These are phyloP conservation scores for Mallotus nudiflorus DNA, from an alignment of 345 rosid species.

Conservation along the genomic window DNA sequence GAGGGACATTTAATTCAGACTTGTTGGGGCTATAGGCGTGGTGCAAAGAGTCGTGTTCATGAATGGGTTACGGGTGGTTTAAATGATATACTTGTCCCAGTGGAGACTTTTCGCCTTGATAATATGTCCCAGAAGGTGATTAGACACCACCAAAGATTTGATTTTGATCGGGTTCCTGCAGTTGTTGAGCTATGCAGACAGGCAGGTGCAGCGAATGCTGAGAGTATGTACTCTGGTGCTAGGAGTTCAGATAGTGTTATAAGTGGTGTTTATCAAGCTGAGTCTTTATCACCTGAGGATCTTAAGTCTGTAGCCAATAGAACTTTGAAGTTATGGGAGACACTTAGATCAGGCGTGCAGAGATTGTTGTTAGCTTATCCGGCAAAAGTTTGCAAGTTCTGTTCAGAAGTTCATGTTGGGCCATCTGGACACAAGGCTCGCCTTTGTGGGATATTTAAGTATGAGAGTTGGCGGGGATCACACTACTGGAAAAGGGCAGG, in stretches of 20 bases:
- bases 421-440: slow-evolving; percentile 85
- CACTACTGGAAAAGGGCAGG: slow-evolving; percentile 80
- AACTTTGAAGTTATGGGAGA: slow-evolving; percentile 76
- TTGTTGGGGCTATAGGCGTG: slow-evolving; percentile 63
- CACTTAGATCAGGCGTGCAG: slow-evolving; percentile 54
- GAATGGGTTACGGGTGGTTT: slow-evolving; percentile 78
- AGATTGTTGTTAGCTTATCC: slow-evolving; percentile 66
- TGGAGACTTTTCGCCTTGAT: slow-evolving; percentile 61
- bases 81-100: slow-evolving; percentile 65
- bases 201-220: slow-evolving; percentile 60
- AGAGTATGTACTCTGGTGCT: slow-evolving; percentile 25
- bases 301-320: slow-evolving; percentile 45
- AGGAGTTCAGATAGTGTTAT: slow-evolving; percentile 10
- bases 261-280: slow-evolving; percentile 31
- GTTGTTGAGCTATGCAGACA: slow-evolving; percentile 82
- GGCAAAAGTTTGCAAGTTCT: slow-evolving; percentile 67
- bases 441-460: slow-evolving; percentile 78
- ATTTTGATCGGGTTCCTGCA: slow-evolving; percentile 75
- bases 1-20: slow-evolving; percentile 82
- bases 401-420: slow-evolving; percentile 83
- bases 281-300: slow-evolving; percentile 44
- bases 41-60: slow-evolving; percentile 62
- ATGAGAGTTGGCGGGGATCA: slow-evolving; percentile 69
- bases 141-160: slow-evolving; percentile 69
- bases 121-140: slow-evolving; percentile 63